Evolutionary conservation across 2,329 filamentous ascomycete genomes (phyloP), one percentile per base, ranked within the genome.

Genomic region (Sordariomycetes sp.): DNA sequence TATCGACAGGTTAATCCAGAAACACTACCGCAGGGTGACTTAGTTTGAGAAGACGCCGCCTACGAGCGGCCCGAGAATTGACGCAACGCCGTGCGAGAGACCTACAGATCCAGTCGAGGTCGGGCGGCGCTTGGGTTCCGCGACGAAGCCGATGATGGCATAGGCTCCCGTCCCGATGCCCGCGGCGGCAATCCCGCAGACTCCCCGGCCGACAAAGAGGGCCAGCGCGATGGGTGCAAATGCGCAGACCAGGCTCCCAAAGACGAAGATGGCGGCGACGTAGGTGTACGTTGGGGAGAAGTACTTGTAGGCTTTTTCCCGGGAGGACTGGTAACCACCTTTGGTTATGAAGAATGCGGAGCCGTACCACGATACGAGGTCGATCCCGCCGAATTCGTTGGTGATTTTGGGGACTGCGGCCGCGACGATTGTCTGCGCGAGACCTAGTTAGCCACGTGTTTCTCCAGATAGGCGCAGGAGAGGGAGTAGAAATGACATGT

Each of bases 311-410:
- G 76, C 60, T 57, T 73, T 74, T 36, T 70, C 71, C 56, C 71
- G 76, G n/a, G 70, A 69, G 52, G 73, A 72, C 63, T 76, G 73
- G 62, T 74, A 70, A 58, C 68, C 68, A 13, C 71, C 75, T 25
- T 75, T 64, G 1, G 74, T 75, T 61, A 79, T 69, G 65, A 79
- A 78, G 62, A 76, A 81, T 35, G 76, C 76, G 2, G 78, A 79
- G 61, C 73, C 75, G 59, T 79, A 78, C 76, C 76, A 79, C 53
- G 73, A 74, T 12, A 79, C 71, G 57, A 78, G 74, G 8, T 70
- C 66, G 7, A 78, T 65, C 53, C 72, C 70, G 25, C 72, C 65
- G 63, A 75, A 73, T 15, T 71, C 65, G 59, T 71, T 66, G 0
- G 72, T 75, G 59, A 75, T 75, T 34, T 67, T 68, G 3, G 73